These are phyloP conservation scores for Torrubiellomyces zombiae DNA, from an alignment of 2,329 filamentous ascomycete genomes.

Conservation along the genomic window DNA sequence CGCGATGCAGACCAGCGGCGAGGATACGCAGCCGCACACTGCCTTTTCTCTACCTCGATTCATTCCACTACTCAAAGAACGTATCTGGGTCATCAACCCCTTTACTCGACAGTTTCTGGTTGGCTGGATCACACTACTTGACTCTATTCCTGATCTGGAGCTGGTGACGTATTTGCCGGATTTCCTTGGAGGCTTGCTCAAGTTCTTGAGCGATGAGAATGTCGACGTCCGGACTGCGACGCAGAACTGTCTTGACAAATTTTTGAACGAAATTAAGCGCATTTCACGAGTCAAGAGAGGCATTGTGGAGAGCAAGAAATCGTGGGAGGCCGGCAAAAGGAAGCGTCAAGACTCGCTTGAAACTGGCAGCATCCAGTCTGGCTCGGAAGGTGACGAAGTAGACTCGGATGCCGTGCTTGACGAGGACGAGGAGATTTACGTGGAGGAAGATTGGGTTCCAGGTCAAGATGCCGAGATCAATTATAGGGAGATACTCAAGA, in stretches of 20 bases:
- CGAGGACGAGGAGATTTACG: constrained; percentile 43
- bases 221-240: constrained; percentile 90
- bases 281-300: constrained; percentile 88
- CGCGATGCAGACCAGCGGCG: constrained; percentile 25
- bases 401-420: constrained; percentile 38
- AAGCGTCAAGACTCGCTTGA: constrained; percentile 57
- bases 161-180: constrained; percentile 84
- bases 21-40: constrained; percentile 44
- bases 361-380: constrained; percentile 40
- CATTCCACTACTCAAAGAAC: constrained; percentile 82
- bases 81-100: constrained; percentile 86
- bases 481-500: constrained; percentile 79
- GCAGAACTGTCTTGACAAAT: constrained; percentile 74
- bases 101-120: constrained; percentile 92
- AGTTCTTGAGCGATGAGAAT: constrained; percentile 83
- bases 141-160: constrained; percentile 93
- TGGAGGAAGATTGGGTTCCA: constrained; percentile 89
- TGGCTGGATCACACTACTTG: constrained; percentile 84
- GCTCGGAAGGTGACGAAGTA: constrained; percentile 44
- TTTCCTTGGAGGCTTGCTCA: constrained; percentile 77
- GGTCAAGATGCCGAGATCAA: constrained; percentile 95
- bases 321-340: constrained; percentile 46
- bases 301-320: constrained; percentile 70
- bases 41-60: constrained; percentile 86
- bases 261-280: constrained; percentile 83